These are phyloP conservation scores for Didymella exigua DNA, from an alignment of 2,329 filamentous ascomycete genomes.

Conservation along the genomic window DNA sequence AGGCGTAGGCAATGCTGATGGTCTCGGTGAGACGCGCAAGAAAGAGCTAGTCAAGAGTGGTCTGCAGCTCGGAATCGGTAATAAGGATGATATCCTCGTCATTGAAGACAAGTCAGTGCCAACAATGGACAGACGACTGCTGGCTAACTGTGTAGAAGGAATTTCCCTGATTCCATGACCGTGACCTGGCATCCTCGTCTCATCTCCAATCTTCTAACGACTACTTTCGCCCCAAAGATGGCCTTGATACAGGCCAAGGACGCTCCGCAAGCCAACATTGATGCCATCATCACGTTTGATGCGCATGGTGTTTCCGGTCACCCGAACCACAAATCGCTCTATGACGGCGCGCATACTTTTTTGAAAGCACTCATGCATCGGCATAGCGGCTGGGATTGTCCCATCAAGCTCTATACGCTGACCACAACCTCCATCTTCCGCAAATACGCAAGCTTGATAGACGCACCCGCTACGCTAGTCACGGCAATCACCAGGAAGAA, in stretches of 20 bases:
- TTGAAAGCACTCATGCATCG: slow-evolving; percentile 68
- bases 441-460: slow-evolving; percentile 82
- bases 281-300: slow-evolving; percentile 91
- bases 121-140: neutral
- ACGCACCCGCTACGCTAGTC: slow-evolving; percentile 73
- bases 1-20: slow-evolving; percentile 75
- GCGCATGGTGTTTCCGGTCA: slow-evolving; percentile 79
- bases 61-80: slow-evolving; percentile 73
- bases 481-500: slow-evolving; percentile 56
- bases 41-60: slow-evolving; percentile 84
- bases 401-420: slow-evolving; percentile 85
- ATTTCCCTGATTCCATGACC: slow-evolving; percentile 91
- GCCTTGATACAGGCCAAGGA: slow-evolving; percentile 49
- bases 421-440: slow-evolving; percentile 72
- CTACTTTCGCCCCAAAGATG: slow-evolving; percentile 74
- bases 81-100: slow-evolving; percentile 82
- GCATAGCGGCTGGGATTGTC: slow-evolving; percentile 68
- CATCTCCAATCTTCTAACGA: slow-evolving; percentile 72
- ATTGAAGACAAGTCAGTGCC: slow-evolving; percentile 70
- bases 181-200: slow-evolving; percentile 73
- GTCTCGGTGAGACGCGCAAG: slow-evolving; percentile 80
- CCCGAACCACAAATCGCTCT: slow-evolving; percentile 91
- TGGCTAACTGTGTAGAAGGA: slow-evolving; percentile 44
- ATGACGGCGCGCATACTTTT: slow-evolving; percentile 79
- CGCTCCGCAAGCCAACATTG: slow-evolving; percentile 65